Evolutionary conservation across 2,329 filamentous ascomycete species (phyloP).

Genomic region (Didymella arachidicola): DNA sequence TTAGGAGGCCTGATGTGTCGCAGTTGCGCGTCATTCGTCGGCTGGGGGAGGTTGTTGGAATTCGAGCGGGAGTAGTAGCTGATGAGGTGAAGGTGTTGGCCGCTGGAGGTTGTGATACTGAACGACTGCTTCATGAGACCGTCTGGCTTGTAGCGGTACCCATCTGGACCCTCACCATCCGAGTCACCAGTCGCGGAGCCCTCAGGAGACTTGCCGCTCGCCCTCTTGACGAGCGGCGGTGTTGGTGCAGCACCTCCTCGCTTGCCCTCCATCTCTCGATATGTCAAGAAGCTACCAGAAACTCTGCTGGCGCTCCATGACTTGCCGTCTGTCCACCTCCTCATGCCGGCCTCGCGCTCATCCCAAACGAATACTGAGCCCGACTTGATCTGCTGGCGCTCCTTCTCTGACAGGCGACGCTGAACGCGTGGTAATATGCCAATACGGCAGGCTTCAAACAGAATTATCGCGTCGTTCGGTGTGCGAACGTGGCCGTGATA

Average conservation of each 20-base stretch:
- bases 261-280: constrained; percentile 99
- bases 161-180: constrained; percentile 68
- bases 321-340: constrained; percentile 97
- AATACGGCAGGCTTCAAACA: constrained; percentile 96
- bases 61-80: constrained; percentile 92
- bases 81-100: constrained; percentile 95
- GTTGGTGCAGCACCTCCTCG: constrained; percentile 75
- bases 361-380: constrained; percentile 99
- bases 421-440: constrained; percentile 91
- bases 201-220: constrained; percentile 78
- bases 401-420: constrained; percentile 92
- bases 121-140: constrained; percentile 99
- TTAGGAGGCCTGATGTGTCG: constrained; percentile 86
- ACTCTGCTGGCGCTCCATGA: constrained; percentile 98
- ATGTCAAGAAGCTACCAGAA: constrained; percentile 95
- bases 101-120: constrained; percentile 91
- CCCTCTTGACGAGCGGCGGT: constrained; percentile 43
- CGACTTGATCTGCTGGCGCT: constrained; percentile 92
- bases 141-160: constrained; percentile 73
- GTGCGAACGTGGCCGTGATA: constrained; percentile 95
- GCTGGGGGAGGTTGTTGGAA: constrained; percentile 78
- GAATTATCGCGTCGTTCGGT: constrained; percentile 94
- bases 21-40: constrained; percentile 79
- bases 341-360: constrained; percentile 96
- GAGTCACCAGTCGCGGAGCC: constrained; percentile 83